phyloP scores from a whole-genome alignment of 2,329 filamentous ascomycete genomes.

The Alternaria arbusti region DNA sequence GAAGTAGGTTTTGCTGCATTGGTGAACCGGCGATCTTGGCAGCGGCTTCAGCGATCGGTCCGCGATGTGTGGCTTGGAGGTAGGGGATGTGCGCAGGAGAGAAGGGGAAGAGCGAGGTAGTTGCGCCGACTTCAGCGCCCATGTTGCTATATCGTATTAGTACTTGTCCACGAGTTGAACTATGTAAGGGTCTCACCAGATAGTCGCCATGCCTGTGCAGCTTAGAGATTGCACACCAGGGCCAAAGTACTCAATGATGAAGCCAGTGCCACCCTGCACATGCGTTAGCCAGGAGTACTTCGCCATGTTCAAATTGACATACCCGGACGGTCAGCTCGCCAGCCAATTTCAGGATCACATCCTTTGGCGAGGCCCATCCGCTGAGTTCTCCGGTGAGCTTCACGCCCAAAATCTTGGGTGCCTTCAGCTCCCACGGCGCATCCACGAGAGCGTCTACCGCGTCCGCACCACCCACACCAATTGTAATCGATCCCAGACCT shows the following conservation, averaged over 20 bases:
- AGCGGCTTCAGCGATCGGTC: constrained; percentile 71
- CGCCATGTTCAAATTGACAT: constrained; percentile 21
- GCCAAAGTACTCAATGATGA: constrained; percentile 92
- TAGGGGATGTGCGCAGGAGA: constrained; percentile 84
- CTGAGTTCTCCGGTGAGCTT: constrained; percentile 80
- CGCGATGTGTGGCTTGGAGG: constrained; percentile 80
- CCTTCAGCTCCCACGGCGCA: constrained; percentile 96
- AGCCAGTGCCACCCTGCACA: constrained; percentile 82
- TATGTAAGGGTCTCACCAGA: constrained; percentile 53
- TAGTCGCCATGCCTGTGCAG: constrained; percentile 91
- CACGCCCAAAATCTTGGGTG: constrained; percentile 87
- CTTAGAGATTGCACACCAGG: constrained; percentile 88
- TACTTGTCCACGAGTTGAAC: not conserved
- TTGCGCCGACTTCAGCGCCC: constrained; percentile 90
- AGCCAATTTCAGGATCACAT: constrained; percentile 89
- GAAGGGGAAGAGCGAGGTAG: constrained; percentile 93
- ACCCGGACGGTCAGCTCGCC: constrained; percentile 85
- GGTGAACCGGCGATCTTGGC: constrained; percentile 65
- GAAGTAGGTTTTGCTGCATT: constrained; percentile 69
- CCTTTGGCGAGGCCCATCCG: constrained; percentile 94
- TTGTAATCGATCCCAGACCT: constrained; percentile 89
- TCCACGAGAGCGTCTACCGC: constrained; percentile 96
- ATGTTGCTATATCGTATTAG: constrained; percentile 15
- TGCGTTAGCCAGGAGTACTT: constrained; percentile 18
- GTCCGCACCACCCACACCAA: constrained; percentile 96